Base-by-base conservation (phyloP, 495 filamentous ascomycete species). In the Durotheca rogersii region DNA sequence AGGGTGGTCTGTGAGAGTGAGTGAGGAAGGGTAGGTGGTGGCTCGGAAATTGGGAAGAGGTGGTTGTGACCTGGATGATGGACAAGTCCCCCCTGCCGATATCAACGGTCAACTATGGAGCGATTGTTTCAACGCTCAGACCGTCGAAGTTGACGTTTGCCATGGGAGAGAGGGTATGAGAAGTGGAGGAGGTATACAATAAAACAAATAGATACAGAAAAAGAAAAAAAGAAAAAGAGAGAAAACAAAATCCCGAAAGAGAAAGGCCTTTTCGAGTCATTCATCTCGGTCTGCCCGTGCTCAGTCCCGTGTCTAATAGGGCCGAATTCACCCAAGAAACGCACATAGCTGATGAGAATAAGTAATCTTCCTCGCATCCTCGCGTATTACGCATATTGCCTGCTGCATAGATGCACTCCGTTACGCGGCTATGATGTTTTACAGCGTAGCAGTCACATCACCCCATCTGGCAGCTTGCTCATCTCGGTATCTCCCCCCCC, bases 391-490 rank as follows among this genome's bases (percentile, higher is more conserved):
- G n/a, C n/a, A n/a, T n/a, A n/a, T n/a, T n/a, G n/a, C n/a, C n/a
- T n/a, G n/a, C n/a, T n/a, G n/a, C n/a, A n/a, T n/a, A 4, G n/a
- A 41, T 51, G 18, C 36, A 43, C 44, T 29, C 40, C 35, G 19
- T 40, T 47, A 33, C 40, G 39, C 44, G 34, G 45, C 41, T 21
- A 27, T 42, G 27, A 59, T 53, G 56, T 59, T 53, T 59, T 39
- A 53, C 35, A 59, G 46, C 44, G 56, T 59, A 59, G 56, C 44
- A 59, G 35, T 59, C 35, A 41, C 50, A 53, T 42, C 35, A 59
- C 44, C 53, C 46, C 49, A 59, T 59, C 56, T 59, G 41, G 50
- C 56, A 53, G 53, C 23, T 35, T 21, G 48, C 35, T 59, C 44
- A 53, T 59, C 56, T 53, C 50, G 56, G 44, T 53, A 59, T 50